Evolutionary conservation across 768 basidiomycete genomes (phyloP).

Genomic region (Paxillus ammoniavirescens): DNA sequence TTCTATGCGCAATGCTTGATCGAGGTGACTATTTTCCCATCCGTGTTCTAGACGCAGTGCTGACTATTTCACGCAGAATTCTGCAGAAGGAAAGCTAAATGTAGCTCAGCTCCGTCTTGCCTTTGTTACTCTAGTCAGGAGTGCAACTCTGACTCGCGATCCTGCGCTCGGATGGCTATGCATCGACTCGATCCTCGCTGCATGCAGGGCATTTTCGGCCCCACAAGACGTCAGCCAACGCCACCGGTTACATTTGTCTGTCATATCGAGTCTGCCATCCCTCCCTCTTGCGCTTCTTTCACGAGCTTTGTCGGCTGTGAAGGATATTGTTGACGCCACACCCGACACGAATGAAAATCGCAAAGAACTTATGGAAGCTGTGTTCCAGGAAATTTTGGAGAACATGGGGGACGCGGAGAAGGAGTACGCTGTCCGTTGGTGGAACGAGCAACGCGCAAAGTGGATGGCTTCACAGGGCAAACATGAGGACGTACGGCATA

Average conservation of each 20-base stretch:
- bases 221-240: constrained; percentile 21
- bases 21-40: constrained; percentile 45
- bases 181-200: constrained; percentile 52
- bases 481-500: neutral
- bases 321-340: constrained; percentile 29
- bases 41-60: neutral
- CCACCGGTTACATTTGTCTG: constrained; percentile 61
- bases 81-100: constrained; percentile 57
- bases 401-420: constrained; percentile 69
- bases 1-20: constrained; percentile 74
- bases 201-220: constrained; percentile 34
- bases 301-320: constrained; percentile 50
- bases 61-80: constrained; percentile 47
- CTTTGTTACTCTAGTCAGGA: constrained; percentile 66
- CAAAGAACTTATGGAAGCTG: constrained; percentile 51
- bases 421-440: constrained; percentile 68
- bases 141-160: constrained; percentile 46
- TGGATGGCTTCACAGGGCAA: constrained; percentile 14
- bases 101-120: constrained; percentile 70
- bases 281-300: constrained; percentile 58
- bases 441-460: constrained; percentile 48
- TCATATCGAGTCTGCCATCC: constrained; percentile 65
- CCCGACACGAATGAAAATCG: constrained; percentile 26
- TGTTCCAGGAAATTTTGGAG: constrained; percentile 64
- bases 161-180: constrained; percentile 66